Evolutionary conservation across 1,284 basidiomycete genomes (phyloP), one percentile per base, ranked within the genome.

Genomic region (Schizopora paradoxa): DNA sequence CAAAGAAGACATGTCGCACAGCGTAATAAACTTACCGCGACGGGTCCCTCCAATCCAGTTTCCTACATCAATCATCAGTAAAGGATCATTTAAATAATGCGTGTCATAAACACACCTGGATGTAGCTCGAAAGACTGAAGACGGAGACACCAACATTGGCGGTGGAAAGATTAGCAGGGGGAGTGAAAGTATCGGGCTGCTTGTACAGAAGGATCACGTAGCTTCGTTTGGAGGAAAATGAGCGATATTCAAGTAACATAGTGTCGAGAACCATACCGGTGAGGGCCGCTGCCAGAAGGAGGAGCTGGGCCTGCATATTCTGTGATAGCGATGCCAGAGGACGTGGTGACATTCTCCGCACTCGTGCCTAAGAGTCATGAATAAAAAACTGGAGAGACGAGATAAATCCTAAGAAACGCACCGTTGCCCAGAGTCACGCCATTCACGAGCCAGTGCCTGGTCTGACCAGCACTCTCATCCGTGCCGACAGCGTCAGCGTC

Each of bases 381-480:
- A 5, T 23, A 14, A 16, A 23, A 16, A 18, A 19, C 21, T 40
- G 23, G 39, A n/a, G 4, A 32, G 23, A 40, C 25, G 29, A 23
- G 16, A 32, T 18, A 36, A 19, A 40, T 11, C 27, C 19, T 3
- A 27, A 37, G 11, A 14, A 48, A 61, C 58, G 53, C 49, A 66
- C 77, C 66, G 23, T 62, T 58, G 42, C 43, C 45, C 23, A 86
- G 55, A 8, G 69, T 72, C 18, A 76, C 81, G 32, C 73, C 68
- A 61, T 90, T 90, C 52, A 81, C 76, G 40, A 91, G 77, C 86
- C 86, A 91, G 67, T 91, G 89, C 51, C 86, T 76, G 45, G 77
- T 86, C 52, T 77, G 75, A 16, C 74, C 76, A 7, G 64, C 60
- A 33, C 66, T 61, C 47, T 76, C 65, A 53, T 82, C 70, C 28